A percentile compares a stretch with the other conserved stretches of the same genome.
Evolutionary conservation across 2,329 filamentous ascomycete genomes (phyloP).

Genomic region (Apiospora rasikravindrae): DNA sequence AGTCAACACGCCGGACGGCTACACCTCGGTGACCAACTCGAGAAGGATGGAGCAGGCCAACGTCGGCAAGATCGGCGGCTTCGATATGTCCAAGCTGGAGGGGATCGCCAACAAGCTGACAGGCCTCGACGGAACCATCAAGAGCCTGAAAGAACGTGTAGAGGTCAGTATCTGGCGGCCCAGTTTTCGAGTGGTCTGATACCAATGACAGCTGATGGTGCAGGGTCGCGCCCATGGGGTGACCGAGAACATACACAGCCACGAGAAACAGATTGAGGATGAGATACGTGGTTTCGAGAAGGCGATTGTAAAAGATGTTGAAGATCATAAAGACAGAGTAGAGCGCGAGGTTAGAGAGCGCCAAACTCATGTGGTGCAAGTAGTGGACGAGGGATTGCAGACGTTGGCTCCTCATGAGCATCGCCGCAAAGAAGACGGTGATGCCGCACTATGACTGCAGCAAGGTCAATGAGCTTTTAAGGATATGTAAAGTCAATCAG

Average conservation of each 20-base stretch:
- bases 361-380: conserved; percentile 17
- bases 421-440: neutral
- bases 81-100: conserved; percentile 32
- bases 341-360: conserved; percentile 28
- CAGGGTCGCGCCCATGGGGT: conserved; percentile 14
- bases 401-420: neutral
- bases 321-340: conserved; percentile 25
- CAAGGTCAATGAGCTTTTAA: neutral
- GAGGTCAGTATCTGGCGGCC: neutral
- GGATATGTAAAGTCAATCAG: neutral
- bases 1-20: conserved; percentile 39
- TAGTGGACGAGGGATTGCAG: neutral
- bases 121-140: conserved; percentile 23
- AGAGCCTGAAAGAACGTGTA: conserved; percentile 26
- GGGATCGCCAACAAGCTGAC: conserved; percentile 27
- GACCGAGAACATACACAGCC: conserved; percentile 28
- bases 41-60: conserved; percentile 23
- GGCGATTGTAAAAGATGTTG: conserved; percentile 26
- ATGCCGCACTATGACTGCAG: no score
- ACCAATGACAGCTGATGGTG: neutral
- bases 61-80: conserved; percentile 22
- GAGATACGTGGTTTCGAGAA: conserved; percentile 27
- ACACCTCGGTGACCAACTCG: conserved; percentile 33
- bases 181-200: neutral
- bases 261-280: conserved; percentile 28